A percentile compares a stretch with the other conserved stretches of the same genome.
phyloP scores from a whole-genome alignment of 2,329 filamentous ascomycete species.

The Botryotinia narcissicola region DNA sequence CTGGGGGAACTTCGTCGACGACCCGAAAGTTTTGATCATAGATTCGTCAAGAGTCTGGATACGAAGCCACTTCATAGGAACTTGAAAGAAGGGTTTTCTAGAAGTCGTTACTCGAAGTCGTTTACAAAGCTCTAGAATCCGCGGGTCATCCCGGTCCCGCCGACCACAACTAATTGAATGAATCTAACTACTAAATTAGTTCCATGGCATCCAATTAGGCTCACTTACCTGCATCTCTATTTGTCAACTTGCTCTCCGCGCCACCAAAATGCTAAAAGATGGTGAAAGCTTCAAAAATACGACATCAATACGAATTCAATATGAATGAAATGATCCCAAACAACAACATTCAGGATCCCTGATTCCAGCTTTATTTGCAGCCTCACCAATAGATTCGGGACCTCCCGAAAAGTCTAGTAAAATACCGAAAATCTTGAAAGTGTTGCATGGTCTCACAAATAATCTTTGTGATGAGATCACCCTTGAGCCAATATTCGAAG shows the following conservation, averaged over 20 bases:
- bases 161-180: constrained; percentile 41
- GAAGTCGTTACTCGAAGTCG: constrained; percentile 58
- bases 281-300: neutral
- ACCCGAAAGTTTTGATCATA: neutral
- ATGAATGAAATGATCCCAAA: neutral
- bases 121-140: constrained; percentile 77
- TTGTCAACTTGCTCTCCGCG: neutral
- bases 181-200: constrained; percentile 27
- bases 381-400: neutral
- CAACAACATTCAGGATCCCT: neutral
- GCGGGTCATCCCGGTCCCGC: constrained; percentile 49
- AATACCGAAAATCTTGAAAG: neutral
- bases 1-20: neutral
- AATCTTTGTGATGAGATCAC: neutral
- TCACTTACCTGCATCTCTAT: neutral
- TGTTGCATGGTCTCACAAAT: neutral
- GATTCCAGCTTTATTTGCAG: too few species aligned
- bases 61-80: constrained; percentile 73
- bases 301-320: neutral
- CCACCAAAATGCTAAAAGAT: neutral
- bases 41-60: constrained; percentile 29
- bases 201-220: neutral
- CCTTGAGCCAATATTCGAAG: neutral
- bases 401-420: neutral
- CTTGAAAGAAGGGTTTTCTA: constrained; percentile 61